Conservation (phyloP, 306 rosid species). For the Boehmeria nivea region DNA sequence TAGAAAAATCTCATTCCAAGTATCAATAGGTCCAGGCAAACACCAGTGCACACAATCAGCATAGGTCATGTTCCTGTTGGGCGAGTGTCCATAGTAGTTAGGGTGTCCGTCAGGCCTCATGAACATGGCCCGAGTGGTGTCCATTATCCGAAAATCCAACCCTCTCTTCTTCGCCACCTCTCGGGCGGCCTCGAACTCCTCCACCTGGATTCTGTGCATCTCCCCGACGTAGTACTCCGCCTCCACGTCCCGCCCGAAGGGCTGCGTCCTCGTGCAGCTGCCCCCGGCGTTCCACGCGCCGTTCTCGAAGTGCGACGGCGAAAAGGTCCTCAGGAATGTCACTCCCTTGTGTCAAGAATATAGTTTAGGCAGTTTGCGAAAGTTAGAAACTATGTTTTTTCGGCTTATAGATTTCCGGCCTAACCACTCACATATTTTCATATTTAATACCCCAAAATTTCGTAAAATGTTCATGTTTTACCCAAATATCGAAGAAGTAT, state of each 20-base stretch:
- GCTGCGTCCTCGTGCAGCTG: slow-evolving; percentile 60
- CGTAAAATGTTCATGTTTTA: no score
- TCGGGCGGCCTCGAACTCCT: slow-evolving; percentile 52
- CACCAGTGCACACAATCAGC: slow-evolving; percentile 96
- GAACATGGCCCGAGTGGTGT: slow-evolving; percentile 66
- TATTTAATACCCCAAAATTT: no score
- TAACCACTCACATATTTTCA: no score
- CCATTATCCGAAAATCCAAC: slow-evolving; percentile 45
- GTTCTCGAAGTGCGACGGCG: slow-evolving; percentile 83
- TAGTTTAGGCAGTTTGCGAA: neutral
- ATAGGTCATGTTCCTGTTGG: slow-evolving; percentile 29
- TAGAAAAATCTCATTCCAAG: slow-evolving; percentile 81
- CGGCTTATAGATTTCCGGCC: no score
- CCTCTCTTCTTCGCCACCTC: slow-evolving; percentile 37
- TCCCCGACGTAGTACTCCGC: slow-evolving; percentile 31
- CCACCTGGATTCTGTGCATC: slow-evolving; percentile 42
- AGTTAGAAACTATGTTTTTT: no score
- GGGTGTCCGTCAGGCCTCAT: slow-evolving; percentile 95
- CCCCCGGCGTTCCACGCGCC: slow-evolving; percentile 92
- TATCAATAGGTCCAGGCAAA: slow-evolving; percentile 76
- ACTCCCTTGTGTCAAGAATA: slow-evolving; percentile 34
- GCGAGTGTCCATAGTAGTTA: slow-evolving; percentile 45
- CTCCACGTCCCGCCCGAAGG: slow-evolving; percentile 39
- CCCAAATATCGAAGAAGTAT: no score
- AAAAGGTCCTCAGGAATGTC: slow-evolving; percentile 76